Conservation (phyloP, 2,329 filamentous ascomycete species). For the Colletotrichum aenigma region DNA sequence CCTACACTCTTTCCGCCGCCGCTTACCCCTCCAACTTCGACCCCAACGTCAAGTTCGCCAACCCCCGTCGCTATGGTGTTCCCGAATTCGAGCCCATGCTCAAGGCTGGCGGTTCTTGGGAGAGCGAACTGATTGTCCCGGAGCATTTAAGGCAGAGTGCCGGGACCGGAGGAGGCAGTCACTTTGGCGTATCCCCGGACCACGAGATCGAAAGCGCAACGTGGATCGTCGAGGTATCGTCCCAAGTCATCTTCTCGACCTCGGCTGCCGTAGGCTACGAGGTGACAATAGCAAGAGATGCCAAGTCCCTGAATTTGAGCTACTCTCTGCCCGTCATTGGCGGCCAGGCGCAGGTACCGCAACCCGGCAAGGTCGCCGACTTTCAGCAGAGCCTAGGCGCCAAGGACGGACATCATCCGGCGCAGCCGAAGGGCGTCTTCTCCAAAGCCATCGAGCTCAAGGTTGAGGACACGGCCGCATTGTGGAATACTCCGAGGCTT, state of each 20-base stretch:
- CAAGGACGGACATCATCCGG: slow-evolving; percentile 63
- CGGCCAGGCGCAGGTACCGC: slow-evolving; percentile 52
- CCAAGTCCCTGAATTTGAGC: slow-evolving; percentile 76
- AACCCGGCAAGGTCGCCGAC: slow-evolving; percentile 76
- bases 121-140: slow-evolving; percentile 79
- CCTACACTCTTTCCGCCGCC: slow-evolving; percentile 87
- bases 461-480: slow-evolving; percentile 84
- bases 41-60: slow-evolving; percentile 78
- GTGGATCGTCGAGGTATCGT: slow-evolving; percentile 91
- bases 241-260: slow-evolving; percentile 91
- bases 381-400: slow-evolving; percentile 68
- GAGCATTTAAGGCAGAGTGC: slow-evolving; percentile 75
- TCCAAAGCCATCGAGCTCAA: slow-evolving; percentile 79
- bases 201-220: slow-evolving; percentile 65
- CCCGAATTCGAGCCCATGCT: slow-evolving; percentile 96
- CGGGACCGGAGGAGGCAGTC: slow-evolving; percentile 46
- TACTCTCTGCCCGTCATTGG: slow-evolving; percentile 50
- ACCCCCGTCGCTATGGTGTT: slow-evolving; percentile 72
- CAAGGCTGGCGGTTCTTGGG: slow-evolving; percentile 90
- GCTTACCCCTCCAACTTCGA: slow-evolving; percentile 85
- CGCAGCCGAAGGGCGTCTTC: slow-evolving; percentile 77
- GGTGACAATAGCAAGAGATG: slow-evolving; percentile 82
- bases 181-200: slow-evolving; percentile 46
- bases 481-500: slow-evolving; percentile 92
- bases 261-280: slow-evolving; percentile 90